Conservation (phyloP, 83 land plant species). For the Diphasiastrum complanatum region DNA sequence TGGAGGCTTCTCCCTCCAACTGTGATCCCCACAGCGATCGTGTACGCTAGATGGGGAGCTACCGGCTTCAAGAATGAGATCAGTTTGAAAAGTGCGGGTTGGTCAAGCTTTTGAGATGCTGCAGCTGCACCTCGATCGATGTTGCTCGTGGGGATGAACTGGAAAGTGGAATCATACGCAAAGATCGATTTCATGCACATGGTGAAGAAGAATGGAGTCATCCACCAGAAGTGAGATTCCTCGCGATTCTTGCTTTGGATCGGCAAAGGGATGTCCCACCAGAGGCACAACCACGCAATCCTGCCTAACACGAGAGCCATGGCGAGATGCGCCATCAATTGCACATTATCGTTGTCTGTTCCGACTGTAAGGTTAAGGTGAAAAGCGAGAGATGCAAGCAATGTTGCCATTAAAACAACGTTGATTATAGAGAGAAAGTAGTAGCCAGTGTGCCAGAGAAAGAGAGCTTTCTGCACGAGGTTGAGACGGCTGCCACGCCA, state of each 20-base stretch:
- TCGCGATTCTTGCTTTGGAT: conserved; percentile 21
- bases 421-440: conserved; percentile 10
- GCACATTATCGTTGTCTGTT: neutral
- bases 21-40: no score
- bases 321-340: neutral
- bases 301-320: conserved; percentile 1
- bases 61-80: no score
- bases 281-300: conserved; percentile 1
- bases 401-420: neutral
- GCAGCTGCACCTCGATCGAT: conserved; percentile 18
- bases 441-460: conserved; percentile 17
- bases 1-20: no score
- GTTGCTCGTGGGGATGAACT: conserved; percentile 3
- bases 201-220: conserved; percentile 14
- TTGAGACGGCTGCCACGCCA: conserved; percentile 7
- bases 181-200: conserved; percentile 7
- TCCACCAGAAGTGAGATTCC: conserved; percentile 22
- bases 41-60: no score
- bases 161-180: conserved; percentile 3
- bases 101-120: no score
- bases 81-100: no score
- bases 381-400: neutral
- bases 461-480: conserved; percentile 8
- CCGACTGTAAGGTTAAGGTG: conserved; percentile 3
- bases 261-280: conserved; percentile 4